Base-by-base conservation (phyloP, 805 yeast genomes). In the Candida quercuum region DNA sequence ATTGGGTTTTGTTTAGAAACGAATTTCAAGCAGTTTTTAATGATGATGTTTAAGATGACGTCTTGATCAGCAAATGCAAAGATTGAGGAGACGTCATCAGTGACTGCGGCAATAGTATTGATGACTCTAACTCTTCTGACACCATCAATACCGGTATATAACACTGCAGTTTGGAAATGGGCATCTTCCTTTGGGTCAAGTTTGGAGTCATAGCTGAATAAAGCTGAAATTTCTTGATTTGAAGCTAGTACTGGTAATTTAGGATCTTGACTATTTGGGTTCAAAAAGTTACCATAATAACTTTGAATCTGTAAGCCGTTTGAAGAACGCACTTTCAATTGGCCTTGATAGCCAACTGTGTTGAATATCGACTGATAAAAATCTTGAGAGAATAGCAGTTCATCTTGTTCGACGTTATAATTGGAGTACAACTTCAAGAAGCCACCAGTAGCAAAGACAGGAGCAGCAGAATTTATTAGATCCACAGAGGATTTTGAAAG, bases 141-240 rank as follows among this genome's bases (percentile, higher is more conserved):
- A 17, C 99, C 99, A 33, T 70, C 69, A 2, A 69, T 54, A 33
- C 87, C 84, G 0, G 97, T 89, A 57, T 88, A 91, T 38, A 93
- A 64, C 20, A 93, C 48, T 0, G 98, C 97, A 2, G 86, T 83
- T 61, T 93, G 99, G 66, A 91, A 86, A 57, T 87, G 93, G 17
- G 86, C 84, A 57, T 88, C 96, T 27, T 72, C 69, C 42, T 76
- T 76, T 2, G 83, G 67, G 40, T 79, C 75, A 24, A 87, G 65
- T 42, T 76, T 77, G 3, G 87, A 87, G 53, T 88, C 96, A 52
- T 86, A 83, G 33, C 71, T 71, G 50, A 91, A 76, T 36, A 86
- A 69, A 2, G 86, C 81, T 9, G 86, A 81, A 33, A 86, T 58
- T 5, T 81, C 70, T 32, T 83, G 81, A 46, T 85, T 78, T 14